phyloP scores from a whole-genome alignment of 108 stramenopile genomes.

The Cyclotella choctawhatcheeana region DNA sequence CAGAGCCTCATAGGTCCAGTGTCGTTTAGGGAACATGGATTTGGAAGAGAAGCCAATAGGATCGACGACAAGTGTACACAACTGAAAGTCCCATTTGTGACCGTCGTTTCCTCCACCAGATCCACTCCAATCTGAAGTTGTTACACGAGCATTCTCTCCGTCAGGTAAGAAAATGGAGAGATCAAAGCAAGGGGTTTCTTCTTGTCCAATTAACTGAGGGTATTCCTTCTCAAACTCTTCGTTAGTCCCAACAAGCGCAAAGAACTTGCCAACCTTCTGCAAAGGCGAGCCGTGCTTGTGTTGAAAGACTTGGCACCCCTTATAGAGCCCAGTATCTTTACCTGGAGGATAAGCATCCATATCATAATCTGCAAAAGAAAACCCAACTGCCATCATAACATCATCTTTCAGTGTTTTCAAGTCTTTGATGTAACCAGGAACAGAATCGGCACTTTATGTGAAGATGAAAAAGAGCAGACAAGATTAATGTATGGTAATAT shows the following conservation, averaged over 20 bases:
- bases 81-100: conserved; percentile 83
- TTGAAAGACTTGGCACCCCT: conserved; percentile 69
- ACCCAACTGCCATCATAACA: conserved; percentile 59
- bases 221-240: conserved; percentile 20
- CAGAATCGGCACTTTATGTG: conserved; percentile 35
- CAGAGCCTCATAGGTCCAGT: conserved; percentile 58
- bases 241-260: conserved; percentile 23
- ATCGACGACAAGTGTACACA: conserved; percentile 68
- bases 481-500: too few species aligned
- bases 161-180: conserved; percentile 62
- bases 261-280: conserved; percentile 42
- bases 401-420: conserved; percentile 44
- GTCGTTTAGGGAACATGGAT: conserved; percentile 76
- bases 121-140: conserved; percentile 72
- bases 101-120: conserved; percentile 66
- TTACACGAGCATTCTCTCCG: conserved; percentile 64
- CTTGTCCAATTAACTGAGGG: conserved; percentile 19
- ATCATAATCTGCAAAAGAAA: conserved; percentile 72
- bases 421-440: conserved; percentile 60
- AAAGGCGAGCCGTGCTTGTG: conserved; percentile 25
- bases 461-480: too few species aligned
- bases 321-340: conserved; percentile 44
- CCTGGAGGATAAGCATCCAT: conserved; percentile 82
- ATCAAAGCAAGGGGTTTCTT: conserved; percentile 62
- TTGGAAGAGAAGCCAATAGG: conserved; percentile 64